A percentile compares a stretch with the other conserved stretches of the same genome.
Conservation (phyloP, 2,329 filamentous ascomycete genomes). For the Neofusicoccum umdonicola region DNA sequence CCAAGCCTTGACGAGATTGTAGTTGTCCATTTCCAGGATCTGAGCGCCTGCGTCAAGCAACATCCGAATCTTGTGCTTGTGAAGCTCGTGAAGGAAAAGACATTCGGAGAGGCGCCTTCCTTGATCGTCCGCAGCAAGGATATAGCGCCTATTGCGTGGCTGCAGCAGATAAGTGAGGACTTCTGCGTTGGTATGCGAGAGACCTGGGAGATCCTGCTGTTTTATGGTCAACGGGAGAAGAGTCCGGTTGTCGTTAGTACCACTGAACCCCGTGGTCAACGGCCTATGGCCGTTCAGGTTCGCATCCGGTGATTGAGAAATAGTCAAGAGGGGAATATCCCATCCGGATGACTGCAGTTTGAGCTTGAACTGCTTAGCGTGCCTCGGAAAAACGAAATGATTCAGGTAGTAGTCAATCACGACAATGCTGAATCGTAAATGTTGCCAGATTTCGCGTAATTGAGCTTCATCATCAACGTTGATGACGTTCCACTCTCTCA, state of each 20-base stretch:
- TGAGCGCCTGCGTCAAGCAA: constrained; percentile 65
- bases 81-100: constrained; percentile 45
- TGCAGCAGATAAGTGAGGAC: constrained; percentile 60
- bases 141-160: constrained; percentile 50
- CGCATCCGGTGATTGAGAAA: background rate
- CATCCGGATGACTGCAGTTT: constrained; percentile 67
- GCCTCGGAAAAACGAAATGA: constrained; percentile 62
- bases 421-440: constrained; percentile 50
- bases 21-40: constrained; percentile 61
- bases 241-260: constrained; percentile 64
- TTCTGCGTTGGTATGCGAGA: constrained; percentile 62
- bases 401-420: constrained; percentile 66
- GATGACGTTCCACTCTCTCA: constrained; percentile 55
- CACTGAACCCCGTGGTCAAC: constrained; percentile 67
- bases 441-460: constrained; percentile 51
- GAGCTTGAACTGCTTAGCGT: constrained; percentile 62
- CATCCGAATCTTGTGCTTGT: constrained; percentile 44
- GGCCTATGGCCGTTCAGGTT: constrained; percentile 16
- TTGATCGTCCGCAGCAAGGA: constrained; percentile 28
- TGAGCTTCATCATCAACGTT: constrained; percentile 58
- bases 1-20: constrained; percentile 51
- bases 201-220: constrained; percentile 58
- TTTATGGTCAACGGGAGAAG: constrained; percentile 61
- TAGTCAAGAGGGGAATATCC: constrained; percentile 57
- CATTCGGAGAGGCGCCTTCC: constrained; percentile 46